These are phyloP conservation scores for Trebouxia gelatinosa DNA, from an alignment of 163 green algal genomes.

Conservation along the genomic window DNA sequence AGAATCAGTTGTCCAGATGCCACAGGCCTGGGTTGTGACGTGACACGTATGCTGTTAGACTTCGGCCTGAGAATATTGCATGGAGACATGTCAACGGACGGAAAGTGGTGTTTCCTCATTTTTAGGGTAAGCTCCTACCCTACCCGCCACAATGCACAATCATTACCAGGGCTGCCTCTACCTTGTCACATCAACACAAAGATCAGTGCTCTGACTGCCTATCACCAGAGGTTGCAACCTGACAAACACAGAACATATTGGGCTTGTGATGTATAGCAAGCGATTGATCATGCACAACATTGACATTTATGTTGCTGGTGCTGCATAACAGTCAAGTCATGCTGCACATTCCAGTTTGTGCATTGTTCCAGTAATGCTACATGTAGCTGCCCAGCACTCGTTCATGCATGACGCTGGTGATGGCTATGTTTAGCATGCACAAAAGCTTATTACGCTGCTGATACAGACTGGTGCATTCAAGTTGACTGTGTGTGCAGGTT, in stretches of 20 bases:
- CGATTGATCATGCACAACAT: no score
- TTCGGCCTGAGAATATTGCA: conserved; percentile 61
- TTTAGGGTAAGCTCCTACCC: conserved; percentile 43
- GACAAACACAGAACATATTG: neutral
- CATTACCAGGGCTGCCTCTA: no score
- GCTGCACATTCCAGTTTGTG: neutral
- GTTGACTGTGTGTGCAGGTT: conserved; percentile 27
- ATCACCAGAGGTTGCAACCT: no score
- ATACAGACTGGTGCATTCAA: neutral
- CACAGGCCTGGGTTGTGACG: conserved; percentile 65
- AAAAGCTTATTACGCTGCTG: neutral
- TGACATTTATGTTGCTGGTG: no score
- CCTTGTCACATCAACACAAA: no score
- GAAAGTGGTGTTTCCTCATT: conserved; percentile 72
- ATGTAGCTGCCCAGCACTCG: neutral
- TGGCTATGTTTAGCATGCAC: neutral
- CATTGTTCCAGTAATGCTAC: neutral
- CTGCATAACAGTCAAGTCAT: neutral
- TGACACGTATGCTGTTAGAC: conserved; percentile 63
- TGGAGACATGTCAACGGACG: conserved; percentile 68
- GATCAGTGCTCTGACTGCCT: no score
- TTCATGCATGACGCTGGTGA: neutral
- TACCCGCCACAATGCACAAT: neutral
- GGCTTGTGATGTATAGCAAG: neutral
- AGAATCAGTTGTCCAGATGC: conserved; percentile 67